Evolutionary conservation across 345 rosid species (phyloP).

Genomic region (Passiflora organensis): DNA sequence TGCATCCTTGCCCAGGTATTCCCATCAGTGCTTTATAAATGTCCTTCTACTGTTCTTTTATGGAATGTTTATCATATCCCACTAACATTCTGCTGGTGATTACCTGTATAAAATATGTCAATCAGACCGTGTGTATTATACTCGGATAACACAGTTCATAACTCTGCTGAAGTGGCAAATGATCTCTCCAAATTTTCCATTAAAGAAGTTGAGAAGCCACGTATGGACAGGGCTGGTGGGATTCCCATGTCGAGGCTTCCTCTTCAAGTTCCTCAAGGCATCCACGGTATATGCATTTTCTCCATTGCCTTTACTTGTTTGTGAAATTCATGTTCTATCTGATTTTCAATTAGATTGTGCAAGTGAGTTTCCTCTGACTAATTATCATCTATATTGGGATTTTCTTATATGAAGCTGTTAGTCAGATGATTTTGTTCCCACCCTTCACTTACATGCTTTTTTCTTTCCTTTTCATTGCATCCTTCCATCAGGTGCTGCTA

Average conservation of each 20-base stretch:
- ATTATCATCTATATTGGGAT: too few relatives aligned
- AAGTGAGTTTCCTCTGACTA: too few relatives aligned
- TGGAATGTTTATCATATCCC: not conserved
- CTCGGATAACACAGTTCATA: conserved; percentile 58
- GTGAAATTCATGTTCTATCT: too few relatives aligned
- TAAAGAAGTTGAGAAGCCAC: conserved; percentile 62
- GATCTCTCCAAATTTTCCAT: conserved; percentile 81
- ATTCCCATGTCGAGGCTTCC: conserved; percentile 76
- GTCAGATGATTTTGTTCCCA: too few relatives aligned
- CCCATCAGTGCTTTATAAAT: not conserved
- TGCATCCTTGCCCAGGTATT: conserved; percentile 91
- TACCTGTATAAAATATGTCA: conserved; percentile 9
- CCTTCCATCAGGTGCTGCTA: conserved; percentile 58
- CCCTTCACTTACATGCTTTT: too few relatives aligned
- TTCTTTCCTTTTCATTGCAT: too few relatives aligned
- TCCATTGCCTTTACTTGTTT: too few relatives aligned
- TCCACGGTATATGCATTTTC: conserved; percentile 53
- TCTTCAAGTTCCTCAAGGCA: conserved; percentile 68
- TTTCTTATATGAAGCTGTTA: too few relatives aligned
- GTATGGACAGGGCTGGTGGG: conserved; percentile 48
- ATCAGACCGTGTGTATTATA: conserved; percentile 82
- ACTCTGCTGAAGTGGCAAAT: conserved; percentile 53
- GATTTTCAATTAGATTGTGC: too few relatives aligned
- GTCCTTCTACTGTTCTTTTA: not conserved
- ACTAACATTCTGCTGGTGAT: not conserved